Percentiles rank a stretch among this genome's conserved stretches.
These are phyloP conservation scores for Clavariopsis aquatica DNA, from an alignment of 495 filamentous ascomycete species.

Conservation along the genomic window DNA sequence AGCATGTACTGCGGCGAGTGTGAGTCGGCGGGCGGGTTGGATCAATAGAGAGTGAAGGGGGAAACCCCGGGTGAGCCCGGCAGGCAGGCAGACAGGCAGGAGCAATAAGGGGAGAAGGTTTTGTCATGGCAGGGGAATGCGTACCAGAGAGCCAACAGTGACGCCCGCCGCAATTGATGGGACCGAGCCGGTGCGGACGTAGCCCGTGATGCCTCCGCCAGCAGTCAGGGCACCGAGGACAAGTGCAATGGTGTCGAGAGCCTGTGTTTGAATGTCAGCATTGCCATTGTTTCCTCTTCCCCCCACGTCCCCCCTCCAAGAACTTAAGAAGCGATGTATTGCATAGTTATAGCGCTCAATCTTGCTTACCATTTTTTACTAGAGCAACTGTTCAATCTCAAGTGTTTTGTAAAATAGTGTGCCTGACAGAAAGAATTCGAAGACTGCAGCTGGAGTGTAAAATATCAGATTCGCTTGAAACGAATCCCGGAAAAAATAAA, in stretches of 20 bases:
- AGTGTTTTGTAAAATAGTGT: too few relatives aligned
- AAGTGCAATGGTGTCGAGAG: slow-evolving; percentile 61
- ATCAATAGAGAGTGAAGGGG: too few relatives aligned
- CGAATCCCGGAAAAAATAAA: too few relatives aligned
- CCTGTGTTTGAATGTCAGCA: slow-evolving; percentile 18
- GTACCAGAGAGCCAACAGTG: slow-evolving; percentile 66
- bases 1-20: slow-evolving; percentile 70
- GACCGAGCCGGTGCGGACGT: slow-evolving; percentile 73
- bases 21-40: not conserved
- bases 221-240: slow-evolving; percentile 80
- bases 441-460: too few relatives aligned
- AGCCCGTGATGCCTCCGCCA: slow-evolving; percentile 83
- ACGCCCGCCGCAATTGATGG: slow-evolving; percentile 82
- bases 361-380: slow-evolving; percentile 11
- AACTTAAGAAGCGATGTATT: too few relatives aligned
- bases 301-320: too few relatives aligned
- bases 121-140: not conserved
- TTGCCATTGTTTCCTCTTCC: not conserved
- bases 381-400: too few relatives aligned
- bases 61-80: too few relatives aligned
- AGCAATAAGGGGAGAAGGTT: not conserved
- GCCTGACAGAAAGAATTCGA: too few relatives aligned
- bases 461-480: too few relatives aligned
- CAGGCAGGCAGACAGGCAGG: too few relatives aligned
- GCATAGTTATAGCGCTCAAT: too few relatives aligned